A percentile compares a stretch with the other conserved stretches of the same genome.
phyloP scores from a whole-genome alignment of 1,284 basidiomycete genomes.

The Quambalaria eucalypti region DNA sequence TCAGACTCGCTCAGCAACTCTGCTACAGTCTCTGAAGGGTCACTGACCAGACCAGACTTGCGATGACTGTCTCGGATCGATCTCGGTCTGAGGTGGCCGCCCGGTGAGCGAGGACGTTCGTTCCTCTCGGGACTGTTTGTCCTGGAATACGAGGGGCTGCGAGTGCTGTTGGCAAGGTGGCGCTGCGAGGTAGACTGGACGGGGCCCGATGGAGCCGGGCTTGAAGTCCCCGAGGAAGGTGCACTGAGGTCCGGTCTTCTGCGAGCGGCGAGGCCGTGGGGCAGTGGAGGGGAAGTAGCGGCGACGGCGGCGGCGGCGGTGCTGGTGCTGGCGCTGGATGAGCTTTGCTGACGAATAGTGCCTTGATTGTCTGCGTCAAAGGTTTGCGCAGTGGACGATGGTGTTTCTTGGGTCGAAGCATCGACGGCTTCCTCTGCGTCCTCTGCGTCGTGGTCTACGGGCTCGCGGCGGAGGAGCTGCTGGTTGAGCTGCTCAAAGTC shows the following conservation, averaged over 20 bases:
- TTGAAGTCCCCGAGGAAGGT: no score
- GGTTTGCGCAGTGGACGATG: slow-evolving; percentile 2
- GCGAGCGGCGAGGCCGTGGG: background rate
- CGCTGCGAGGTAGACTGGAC: no score
- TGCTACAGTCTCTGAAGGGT: no score
- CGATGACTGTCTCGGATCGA: no score
- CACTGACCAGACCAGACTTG: no score
- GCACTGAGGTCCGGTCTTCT: background rate
- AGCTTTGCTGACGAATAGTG: slow-evolving; percentile 8
- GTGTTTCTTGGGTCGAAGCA: slow-evolving; percentile 1
- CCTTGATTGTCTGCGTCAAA: no score
- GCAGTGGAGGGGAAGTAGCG: background rate
- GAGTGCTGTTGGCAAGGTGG: slow-evolving; percentile 1
- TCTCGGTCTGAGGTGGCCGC: no score
- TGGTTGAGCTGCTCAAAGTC: slow-evolving; percentile 37
- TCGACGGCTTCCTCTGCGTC: slow-evolving; percentile 9
- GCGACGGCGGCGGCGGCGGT: slow-evolving; percentile 3
- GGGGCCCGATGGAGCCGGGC: no score
- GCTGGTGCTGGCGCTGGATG: slow-evolving; percentile 8
- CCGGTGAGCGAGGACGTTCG: background rate
- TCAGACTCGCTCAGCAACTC: no score
- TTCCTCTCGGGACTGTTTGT: background rate
- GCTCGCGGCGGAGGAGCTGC: slow-evolving; percentile 28
- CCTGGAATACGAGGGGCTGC: background rate
- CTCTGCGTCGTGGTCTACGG: slow-evolving; percentile 12